phyloP scores from a whole-genome alignment of 257 asterid species.

The Penstemon davidsonii region DNA sequence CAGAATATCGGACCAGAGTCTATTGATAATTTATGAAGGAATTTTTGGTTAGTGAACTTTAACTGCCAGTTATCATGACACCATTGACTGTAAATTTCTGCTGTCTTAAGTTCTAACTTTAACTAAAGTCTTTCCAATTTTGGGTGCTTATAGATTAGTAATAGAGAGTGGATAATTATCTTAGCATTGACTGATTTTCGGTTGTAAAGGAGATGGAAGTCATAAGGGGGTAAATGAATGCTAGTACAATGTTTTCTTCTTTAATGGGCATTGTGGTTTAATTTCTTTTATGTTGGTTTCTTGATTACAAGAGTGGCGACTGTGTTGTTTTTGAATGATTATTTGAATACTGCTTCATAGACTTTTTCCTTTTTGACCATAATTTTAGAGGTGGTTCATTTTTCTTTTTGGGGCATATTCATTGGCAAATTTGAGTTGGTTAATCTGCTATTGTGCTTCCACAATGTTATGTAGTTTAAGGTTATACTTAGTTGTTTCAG shows the following conservation, averaged over 20 bases:
- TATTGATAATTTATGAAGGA: neutral
- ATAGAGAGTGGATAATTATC: no score
- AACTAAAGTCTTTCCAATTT: neutral
- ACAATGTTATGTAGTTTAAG: neutral
- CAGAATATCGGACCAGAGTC: neutral
- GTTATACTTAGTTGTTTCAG: neutral
- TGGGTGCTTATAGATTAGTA: neutral
- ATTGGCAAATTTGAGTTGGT: neutral
- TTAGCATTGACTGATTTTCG: slow-evolving; percentile 17
- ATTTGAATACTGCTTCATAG: neutral
- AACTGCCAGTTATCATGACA: no score
- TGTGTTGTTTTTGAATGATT: neutral
- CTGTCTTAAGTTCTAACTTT: neutral
- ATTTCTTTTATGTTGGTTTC: slow-evolving; percentile 7
- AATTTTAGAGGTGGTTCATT: neutral
- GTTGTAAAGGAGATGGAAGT: neutral
- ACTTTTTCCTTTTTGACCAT: neutral
- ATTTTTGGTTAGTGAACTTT: neutral
- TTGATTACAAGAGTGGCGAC: neutral
- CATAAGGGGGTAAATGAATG: neutral
- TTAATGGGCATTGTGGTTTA: neutral
- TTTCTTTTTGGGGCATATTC: neutral
- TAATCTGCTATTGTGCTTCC: neutral
- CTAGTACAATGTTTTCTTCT: neutral
- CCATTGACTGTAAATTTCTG: no score